Conservation (phyloP, 176 grass and related monocot genomes). For the Neostapfia colusana region DNA sequence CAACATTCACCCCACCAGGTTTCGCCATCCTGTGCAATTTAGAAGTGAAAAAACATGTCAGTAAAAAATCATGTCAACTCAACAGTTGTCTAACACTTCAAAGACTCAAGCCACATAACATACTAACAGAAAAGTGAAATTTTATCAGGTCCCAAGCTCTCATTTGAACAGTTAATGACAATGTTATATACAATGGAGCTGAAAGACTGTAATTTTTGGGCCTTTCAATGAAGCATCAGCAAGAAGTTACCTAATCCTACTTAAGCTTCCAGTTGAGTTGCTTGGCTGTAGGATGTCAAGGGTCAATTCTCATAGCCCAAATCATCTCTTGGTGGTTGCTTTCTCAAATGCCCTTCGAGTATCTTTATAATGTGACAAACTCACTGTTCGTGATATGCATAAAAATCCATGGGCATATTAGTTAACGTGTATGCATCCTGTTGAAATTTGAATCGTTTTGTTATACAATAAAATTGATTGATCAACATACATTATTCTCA, state of each 20-base stretch:
- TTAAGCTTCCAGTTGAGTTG: not conserved
- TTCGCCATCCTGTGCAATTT: slow-evolving; percentile 53
- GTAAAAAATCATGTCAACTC: not conserved
- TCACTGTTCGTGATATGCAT: slow-evolving; percentile 4
- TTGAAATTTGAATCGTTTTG: not conserved
- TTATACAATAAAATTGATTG: not conserved
- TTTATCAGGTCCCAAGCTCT: not conserved
- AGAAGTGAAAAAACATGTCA: not conserved
- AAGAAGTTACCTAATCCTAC: not conserved
- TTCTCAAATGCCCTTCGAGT: not conserved
- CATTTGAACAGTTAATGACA: not conserved
- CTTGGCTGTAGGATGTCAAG: not conserved
- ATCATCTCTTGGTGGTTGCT: not conserved
- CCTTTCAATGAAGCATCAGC: not conserved
- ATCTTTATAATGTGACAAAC: slow-evolving; percentile 7
- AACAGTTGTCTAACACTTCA: not conserved
- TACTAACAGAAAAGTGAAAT: not conserved
- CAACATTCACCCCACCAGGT: slow-evolving; percentile 32
- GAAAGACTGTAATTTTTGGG: not conserved
- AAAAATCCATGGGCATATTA: not conserved
- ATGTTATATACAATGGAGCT: not conserved
- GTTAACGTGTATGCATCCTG: not conserved
- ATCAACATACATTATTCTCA: not conserved
- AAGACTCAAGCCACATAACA: not conserved
- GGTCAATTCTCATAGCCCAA: slow-evolving; percentile 4